Conservation (phyloP, 1,139 yeast genomes). For the Protomyces inundatus region DNA sequence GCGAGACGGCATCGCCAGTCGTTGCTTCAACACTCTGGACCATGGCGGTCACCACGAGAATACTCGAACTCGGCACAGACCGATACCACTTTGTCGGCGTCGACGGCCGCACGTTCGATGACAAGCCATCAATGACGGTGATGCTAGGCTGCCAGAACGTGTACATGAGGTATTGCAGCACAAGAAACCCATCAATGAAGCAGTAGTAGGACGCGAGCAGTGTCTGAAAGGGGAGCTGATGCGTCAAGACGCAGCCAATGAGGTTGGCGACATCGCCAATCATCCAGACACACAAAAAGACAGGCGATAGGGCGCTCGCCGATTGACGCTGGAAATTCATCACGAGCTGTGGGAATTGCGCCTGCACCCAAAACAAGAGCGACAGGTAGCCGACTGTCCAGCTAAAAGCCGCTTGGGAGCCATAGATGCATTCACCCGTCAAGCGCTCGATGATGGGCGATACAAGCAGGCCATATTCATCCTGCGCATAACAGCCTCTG, state of each 20-base stretch:
- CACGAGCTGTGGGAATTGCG: conserved; percentile 66
- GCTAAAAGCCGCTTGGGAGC: conserved; percentile 11
- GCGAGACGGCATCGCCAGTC: not conserved
- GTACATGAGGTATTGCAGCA: conserved; percentile 75
- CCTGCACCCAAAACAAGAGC: conserved; percentile 8
- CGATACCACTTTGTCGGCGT: conserved; percentile 1
- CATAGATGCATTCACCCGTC: conserved; percentile 25
- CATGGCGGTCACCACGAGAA: conserved; percentile 26
- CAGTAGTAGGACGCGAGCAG: conserved; percentile 70
- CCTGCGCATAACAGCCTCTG: conserved; percentile 12
- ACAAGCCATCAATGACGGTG: conserved; percentile 12
- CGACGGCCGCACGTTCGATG: not conserved
- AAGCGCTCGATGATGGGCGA: conserved; percentile 19
- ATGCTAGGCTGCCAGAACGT: conserved; percentile 32
- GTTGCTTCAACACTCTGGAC: conserved; percentile 31
- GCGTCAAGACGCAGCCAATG: conserved; percentile 74
- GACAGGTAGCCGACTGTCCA: conserved; percentile 23
- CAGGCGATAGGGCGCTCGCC: conserved; percentile 81
- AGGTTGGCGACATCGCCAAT: conserved; percentile 78
- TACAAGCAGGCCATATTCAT: conserved; percentile 7
- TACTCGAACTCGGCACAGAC: not conserved
- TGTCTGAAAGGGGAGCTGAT: conserved; percentile 64
- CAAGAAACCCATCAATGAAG: conserved; percentile 62
- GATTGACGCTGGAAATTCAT: conserved; percentile 53
- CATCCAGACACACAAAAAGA: conserved; percentile 71